Evolutionary conservation across 345 rosid species (phyloP).

Genomic region (Hibiscus tridactylites): DNA sequence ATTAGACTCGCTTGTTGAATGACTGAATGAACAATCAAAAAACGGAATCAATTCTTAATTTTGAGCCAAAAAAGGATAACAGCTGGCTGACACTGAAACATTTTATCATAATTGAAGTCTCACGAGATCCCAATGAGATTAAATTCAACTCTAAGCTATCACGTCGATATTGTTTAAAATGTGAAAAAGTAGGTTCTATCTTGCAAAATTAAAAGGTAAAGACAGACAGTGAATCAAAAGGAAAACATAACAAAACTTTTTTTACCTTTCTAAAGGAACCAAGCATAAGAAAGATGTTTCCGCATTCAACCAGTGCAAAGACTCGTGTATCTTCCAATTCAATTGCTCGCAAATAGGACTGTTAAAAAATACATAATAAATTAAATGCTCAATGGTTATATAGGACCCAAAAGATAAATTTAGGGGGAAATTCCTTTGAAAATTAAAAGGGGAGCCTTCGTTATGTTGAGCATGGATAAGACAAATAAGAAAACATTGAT

Average conservation of each 20-base stretch:
- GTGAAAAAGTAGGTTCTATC: no score
- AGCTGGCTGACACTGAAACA: neutral
- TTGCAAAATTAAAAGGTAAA: neutral
- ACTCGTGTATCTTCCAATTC: slow-evolving; percentile 65
- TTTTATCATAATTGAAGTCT: no score
- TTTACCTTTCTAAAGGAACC: slow-evolving; percentile 83
- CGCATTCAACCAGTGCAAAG: slow-evolving; percentile 77
- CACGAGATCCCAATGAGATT: no score
- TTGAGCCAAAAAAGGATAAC: neutral
- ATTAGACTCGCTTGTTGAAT: neutral
- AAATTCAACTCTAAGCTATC: no score
- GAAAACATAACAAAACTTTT: neutral
- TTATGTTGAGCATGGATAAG: neutral
- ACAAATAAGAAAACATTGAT: neutral
- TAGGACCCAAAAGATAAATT: neutral
- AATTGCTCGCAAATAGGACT: slow-evolving; percentile 87
- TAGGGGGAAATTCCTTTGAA: neutral
- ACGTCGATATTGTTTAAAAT: no score
- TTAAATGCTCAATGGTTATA: neutral
- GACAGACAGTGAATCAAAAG: neutral
- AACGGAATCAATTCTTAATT: neutral
- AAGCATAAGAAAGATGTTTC: slow-evolving; percentile 81
- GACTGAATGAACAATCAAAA: neutral
- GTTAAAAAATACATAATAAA: slow-evolving; percentile 14
- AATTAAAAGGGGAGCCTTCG: neutral